Evolutionary conservation across 768 basidiomycete species (phyloP), one percentile per base, ranked within the genome.

Genomic region (Termitomyces titanicus): DNA sequence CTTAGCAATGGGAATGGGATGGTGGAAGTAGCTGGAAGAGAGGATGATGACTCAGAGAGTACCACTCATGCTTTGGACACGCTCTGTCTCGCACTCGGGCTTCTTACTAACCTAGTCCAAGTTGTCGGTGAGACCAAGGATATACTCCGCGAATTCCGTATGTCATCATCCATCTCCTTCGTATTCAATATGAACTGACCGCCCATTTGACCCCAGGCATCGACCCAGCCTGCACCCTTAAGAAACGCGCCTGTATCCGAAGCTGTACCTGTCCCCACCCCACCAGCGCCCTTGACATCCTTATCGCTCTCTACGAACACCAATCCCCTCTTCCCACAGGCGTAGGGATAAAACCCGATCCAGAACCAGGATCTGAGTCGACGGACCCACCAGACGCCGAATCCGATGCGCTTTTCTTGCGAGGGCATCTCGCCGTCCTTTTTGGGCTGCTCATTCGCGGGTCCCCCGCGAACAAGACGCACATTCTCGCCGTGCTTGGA

Each of bases 21-120:
- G 42, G 46, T 54, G 43, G 54, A 62, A 43, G 60, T 62, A 47
- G 55, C 60, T 18, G 53, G 54, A 45, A 46, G 34, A 17, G 60
- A 58, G 9, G 54, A 64, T 31, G 61, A 22, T 9, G 6, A 18
- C 12, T 56, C 9, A 22, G 56, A 61, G 15, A 47, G 29, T 9
- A 63, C 69, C 0, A 71, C 76, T 5, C 74, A 79, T 37, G 70
- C 78, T 3, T 73, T 89, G n/a, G 92, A 93, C 64, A 75, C 79
- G 33, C 72, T 91, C 5, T 92, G 89, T 66, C 83, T 93, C 25
- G 79, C 84, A 6, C 77, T 93, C 5, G 91, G 85, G 1, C 71
- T 92, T 10, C 71, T 92, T 38, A 89, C 89, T 50, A 92, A 92
- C 66, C 72, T 92, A 40, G 82, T 89, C 0, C 87, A 91, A 63